Conservation (phyloP, 768 basidiomycete species). For the Lactarius akahatsu region DNA sequence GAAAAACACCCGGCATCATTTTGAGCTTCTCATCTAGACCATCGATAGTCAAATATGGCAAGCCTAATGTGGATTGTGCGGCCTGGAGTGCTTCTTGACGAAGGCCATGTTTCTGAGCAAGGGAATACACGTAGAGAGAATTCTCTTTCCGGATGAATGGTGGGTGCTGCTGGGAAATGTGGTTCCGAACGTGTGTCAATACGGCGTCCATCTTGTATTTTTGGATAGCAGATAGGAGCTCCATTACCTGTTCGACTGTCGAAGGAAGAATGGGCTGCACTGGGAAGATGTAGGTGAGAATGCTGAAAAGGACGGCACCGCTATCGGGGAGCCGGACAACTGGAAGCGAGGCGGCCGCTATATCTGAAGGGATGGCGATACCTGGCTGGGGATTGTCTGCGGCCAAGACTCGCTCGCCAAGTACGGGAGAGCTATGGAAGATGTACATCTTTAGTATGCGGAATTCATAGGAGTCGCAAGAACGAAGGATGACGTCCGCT, state of each 20-base stretch:
- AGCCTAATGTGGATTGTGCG: not conserved
- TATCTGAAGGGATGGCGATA: not conserved
- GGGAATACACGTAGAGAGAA: constrained; percentile 1
- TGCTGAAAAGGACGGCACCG: constrained; percentile 1
- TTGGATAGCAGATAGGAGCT: constrained; percentile 6
- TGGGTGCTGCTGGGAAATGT: not conserved
- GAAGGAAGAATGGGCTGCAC: constrained; percentile 8
- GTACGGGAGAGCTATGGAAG: constrained; percentile 43
- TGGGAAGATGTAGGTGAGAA: constrained; percentile 14
- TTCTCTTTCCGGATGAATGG: not conserved
- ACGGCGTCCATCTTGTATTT: constrained; percentile 12
- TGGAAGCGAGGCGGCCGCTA: not conserved
- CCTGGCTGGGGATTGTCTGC: not conserved
- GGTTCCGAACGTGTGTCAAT: constrained; percentile 3
- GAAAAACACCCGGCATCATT: not conserved
- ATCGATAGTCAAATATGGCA: not conserved
- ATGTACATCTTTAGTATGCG: constrained; percentile 46
- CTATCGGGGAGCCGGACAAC: not conserved
- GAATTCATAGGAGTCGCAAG: constrained; percentile 45
- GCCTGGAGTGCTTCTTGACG: constrained; percentile 12
- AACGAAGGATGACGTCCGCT: constrained; percentile 46
- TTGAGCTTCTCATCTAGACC: not conserved
- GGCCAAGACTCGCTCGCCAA: constrained; percentile 33
- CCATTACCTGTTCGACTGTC: constrained; percentile 5
- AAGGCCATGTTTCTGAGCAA: constrained; percentile 12